These are phyloP conservation scores for Cadophora sp. DNA, from an alignment of 2,329 filamentous ascomycete species.

Conservation along the genomic window DNA sequence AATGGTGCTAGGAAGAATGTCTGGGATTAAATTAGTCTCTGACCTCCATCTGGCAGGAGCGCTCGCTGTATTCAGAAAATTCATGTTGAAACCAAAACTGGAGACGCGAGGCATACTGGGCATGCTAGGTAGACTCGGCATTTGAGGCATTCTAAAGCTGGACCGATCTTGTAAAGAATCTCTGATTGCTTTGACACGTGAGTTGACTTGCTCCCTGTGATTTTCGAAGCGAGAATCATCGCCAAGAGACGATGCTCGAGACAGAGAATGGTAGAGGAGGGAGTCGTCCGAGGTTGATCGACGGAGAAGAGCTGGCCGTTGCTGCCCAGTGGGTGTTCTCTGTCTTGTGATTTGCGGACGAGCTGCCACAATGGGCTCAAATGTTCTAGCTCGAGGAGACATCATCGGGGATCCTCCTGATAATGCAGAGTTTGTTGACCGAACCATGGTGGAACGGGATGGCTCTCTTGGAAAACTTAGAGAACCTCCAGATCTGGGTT, in stretches of 20 bases:
- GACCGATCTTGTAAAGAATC: slow-evolving; percentile 85
- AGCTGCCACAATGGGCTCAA: slow-evolving; percentile 29
- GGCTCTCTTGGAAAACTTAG: slow-evolving; percentile 24
- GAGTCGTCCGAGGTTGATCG: slow-evolving; percentile 80
- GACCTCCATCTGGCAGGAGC: slow-evolving; percentile 37
- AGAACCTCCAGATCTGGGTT: slow-evolving; percentile 25
- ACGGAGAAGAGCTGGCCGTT: slow-evolving; percentile 50
- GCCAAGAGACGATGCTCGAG: slow-evolving; percentile 81
- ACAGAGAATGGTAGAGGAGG: slow-evolving; percentile 76
- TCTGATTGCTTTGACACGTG: slow-evolving; percentile 85
- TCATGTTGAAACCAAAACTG: slow-evolving; percentile 49
- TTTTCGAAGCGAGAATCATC: slow-evolving; percentile 83
- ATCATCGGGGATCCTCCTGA: slow-evolving; percentile 18
- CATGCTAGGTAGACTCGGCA: slow-evolving; percentile 59
- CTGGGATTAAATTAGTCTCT: slow-evolving; percentile 40
- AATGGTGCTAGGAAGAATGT: slow-evolving; percentile 37
- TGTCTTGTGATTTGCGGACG: slow-evolving; percentile 22
- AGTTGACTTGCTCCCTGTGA: slow-evolving; percentile 85
- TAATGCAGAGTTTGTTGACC: slow-evolving; percentile 23
- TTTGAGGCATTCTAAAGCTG: slow-evolving; percentile 73
- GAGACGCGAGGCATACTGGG: slow-evolving; percentile 48
- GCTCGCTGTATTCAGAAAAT: slow-evolving; percentile 40
- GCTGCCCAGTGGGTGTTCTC: slow-evolving; percentile 12
- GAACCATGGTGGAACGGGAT: not conserved
- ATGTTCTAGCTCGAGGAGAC: slow-evolving; percentile 24